phyloP scores from a whole-genome alignment of 2,329 filamentous ascomycete genomes.

The Apiospora malaysiana region DNA sequence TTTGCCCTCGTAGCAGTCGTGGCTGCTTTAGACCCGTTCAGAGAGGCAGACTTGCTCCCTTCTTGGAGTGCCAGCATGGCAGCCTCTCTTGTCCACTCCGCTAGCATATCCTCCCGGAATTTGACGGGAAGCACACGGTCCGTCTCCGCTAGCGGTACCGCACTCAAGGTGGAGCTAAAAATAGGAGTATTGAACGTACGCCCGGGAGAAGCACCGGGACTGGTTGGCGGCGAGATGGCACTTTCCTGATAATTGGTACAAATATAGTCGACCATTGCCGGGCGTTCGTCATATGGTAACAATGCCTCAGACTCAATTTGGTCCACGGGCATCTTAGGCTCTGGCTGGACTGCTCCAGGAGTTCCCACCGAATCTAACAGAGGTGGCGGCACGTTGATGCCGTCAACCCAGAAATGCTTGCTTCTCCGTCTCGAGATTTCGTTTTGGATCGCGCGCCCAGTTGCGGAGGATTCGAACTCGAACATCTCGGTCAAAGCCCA shows the following conservation, averaged over 20 bases:
- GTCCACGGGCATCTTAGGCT: conserved; percentile 54
- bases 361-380: conserved; percentile 65
- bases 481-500: conserved; percentile 81
- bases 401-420: conserved; percentile 80
- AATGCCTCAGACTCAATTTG: conserved; percentile 68
- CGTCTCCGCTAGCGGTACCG: conserved; percentile 43
- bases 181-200: conserved; percentile 68
- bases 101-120: conserved; percentile 77
- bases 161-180: conserved; percentile 54
- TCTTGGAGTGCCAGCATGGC: conserved; percentile 73
- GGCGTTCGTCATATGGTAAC: conserved; percentile 76
- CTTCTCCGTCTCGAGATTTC: conserved; percentile 78
- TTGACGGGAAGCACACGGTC: conserved; percentile 66
- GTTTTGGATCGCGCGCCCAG: conserved; percentile 73
- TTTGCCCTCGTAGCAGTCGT: conserved; percentile 60
- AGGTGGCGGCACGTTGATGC: conserved; percentile 73
- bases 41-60: conserved; percentile 72
- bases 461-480: conserved; percentile 71
- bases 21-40: conserved; percentile 75
- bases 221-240: conserved; percentile 68
- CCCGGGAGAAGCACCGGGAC: conserved; percentile 72
- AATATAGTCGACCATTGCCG: conserved; percentile 75
- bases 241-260: conserved; percentile 72
- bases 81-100: conserved; percentile 79
- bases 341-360: conserved; percentile 52